Percentiles rank a stretch among this genome's conserved stretches.
Conservation (phyloP, 2,329 filamentous ascomycete genomes). For the Epichloe hybrida region DNA sequence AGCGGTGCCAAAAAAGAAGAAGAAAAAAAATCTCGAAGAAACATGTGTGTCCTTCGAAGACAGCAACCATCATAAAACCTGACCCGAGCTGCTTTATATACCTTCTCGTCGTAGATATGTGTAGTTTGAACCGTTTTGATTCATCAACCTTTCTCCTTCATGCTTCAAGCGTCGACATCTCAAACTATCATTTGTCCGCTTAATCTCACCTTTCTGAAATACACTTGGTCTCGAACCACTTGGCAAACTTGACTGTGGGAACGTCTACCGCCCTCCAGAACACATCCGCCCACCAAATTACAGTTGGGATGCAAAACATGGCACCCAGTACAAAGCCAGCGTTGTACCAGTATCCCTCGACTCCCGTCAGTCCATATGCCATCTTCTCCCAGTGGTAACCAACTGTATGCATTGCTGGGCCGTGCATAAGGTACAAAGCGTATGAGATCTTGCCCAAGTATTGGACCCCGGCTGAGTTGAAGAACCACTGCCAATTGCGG, state of each 20-base stretch:
- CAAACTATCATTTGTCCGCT: background rate
- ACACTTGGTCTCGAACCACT: slow-evolving; percentile 37
- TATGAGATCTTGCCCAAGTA: slow-evolving; percentile 50
- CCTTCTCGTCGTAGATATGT: background rate
- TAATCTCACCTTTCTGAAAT: slow-evolving; percentile 15
- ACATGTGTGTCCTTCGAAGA: background rate
- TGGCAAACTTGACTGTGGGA: slow-evolving; percentile 41
- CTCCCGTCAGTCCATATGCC: slow-evolving; percentile 34
- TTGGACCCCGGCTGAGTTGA: slow-evolving; percentile 35
- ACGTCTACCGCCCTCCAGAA: slow-evolving; percentile 43
- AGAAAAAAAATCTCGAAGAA: background rate
- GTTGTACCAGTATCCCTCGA: slow-evolving; percentile 31
- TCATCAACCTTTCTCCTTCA: background rate
- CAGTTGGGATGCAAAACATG: slow-evolving; percentile 33
- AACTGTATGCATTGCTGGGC: slow-evolving; percentile 37
- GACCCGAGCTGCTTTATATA: background rate
- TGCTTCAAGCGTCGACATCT: background rate
- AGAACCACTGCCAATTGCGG: slow-evolving; percentile 33
- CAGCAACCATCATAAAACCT: background rate
- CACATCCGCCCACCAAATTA: slow-evolving; percentile 41
- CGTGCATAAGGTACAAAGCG: slow-evolving; percentile 48
- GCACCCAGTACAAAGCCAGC: slow-evolving; percentile 33
- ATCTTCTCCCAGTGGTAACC: slow-evolving; percentile 38
- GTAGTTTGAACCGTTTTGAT: background rate
- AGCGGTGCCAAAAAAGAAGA: background rate